These are phyloP conservation scores for Boletellus sp. DNA, from an alignment of 768 basidiomycete genomes.

Conservation along the genomic window DNA sequence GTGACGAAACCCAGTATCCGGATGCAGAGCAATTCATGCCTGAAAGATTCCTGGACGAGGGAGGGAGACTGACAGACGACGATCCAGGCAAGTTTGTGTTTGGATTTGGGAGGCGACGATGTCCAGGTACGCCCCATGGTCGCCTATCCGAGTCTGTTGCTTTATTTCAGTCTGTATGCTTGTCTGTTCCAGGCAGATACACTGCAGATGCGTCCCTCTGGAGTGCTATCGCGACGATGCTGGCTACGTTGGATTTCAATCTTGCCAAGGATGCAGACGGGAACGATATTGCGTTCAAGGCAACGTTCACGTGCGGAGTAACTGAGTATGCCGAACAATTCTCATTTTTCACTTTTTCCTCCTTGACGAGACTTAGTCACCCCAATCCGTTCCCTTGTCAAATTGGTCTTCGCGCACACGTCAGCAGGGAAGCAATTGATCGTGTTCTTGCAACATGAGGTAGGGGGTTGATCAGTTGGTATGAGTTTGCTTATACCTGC, in stretches of 20 bases:
- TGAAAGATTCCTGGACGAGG: conserved; percentile 6
- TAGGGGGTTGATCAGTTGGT: no score
- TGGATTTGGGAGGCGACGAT: conserved; percentile 2
- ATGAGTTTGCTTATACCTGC: no score
- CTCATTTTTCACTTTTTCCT: neutral
- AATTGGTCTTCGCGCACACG: neutral
- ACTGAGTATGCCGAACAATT: neutral
- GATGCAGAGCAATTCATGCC: conserved; percentile 7
- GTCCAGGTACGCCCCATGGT: no score
- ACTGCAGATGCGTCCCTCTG: no score
- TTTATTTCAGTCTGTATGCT: no score
- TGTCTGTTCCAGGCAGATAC: no score
- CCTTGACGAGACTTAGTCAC: neutral
- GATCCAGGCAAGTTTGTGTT: neutral
- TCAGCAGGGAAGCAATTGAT: neutral
- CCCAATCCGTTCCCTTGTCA: neutral
- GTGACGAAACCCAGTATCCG: conserved; percentile 9
- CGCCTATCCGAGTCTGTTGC: no score
- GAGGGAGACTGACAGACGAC: neutral
- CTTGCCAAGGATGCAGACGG: neutral
- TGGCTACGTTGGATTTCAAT: no score
- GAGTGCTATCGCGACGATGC: no score
- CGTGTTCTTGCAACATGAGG: neutral
- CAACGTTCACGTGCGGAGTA: no score
- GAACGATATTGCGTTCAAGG: neutral